Evolutionary conservation across 352 stramenopile genomes (phyloP).

Genomic region (Lagenidium giganteum): DNA sequence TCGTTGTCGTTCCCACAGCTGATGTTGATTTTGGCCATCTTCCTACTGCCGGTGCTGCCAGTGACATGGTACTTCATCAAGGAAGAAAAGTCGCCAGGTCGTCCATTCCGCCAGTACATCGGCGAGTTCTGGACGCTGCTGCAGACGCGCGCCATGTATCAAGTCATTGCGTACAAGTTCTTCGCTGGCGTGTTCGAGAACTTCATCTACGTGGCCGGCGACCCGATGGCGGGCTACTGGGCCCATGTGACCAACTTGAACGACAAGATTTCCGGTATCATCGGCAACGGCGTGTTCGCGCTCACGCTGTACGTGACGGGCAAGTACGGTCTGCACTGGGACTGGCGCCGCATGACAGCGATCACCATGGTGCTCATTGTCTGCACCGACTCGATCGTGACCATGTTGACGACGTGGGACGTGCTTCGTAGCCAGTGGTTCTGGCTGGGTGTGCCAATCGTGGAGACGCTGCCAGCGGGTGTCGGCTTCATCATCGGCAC

Average conservation of each 20-base stretch:
- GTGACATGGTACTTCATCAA: constrained; percentile 18
- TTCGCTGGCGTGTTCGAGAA: constrained; percentile 11
- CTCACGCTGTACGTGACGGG: constrained; percentile 9
- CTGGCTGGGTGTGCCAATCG: constrained; percentile 24
- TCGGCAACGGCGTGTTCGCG: constrained; percentile 9
- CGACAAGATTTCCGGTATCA: constrained; percentile 15
- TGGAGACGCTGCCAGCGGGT: constrained; percentile 17
- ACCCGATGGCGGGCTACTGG: constrained; percentile 15
- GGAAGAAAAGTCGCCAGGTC: constrained; percentile 13
- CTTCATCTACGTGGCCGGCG: background rate
- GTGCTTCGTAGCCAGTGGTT: constrained; percentile 35
- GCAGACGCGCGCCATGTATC: constrained; percentile 9
- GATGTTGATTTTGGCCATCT: constrained; percentile 18
- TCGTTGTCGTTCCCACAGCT: constrained; percentile 16
- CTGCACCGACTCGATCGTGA: constrained; percentile 19
- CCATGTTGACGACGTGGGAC: constrained; percentile 27
- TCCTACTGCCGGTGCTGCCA: constrained; percentile 10
- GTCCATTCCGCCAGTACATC: constrained; percentile 14
- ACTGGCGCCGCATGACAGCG: constrained; percentile 25
- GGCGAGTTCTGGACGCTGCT: constrained; percentile 14
- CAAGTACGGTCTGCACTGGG: constrained; percentile 25
- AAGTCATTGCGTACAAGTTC: constrained; percentile 8
- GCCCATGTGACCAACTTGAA: constrained; percentile 11
- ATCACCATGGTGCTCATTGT: constrained; percentile 19
- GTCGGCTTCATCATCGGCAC: constrained; percentile 22